These are phyloP conservation scores for Fusarium sp. DNA, from an alignment of 2,329 filamentous ascomycete species.

Conservation along the genomic window DNA sequence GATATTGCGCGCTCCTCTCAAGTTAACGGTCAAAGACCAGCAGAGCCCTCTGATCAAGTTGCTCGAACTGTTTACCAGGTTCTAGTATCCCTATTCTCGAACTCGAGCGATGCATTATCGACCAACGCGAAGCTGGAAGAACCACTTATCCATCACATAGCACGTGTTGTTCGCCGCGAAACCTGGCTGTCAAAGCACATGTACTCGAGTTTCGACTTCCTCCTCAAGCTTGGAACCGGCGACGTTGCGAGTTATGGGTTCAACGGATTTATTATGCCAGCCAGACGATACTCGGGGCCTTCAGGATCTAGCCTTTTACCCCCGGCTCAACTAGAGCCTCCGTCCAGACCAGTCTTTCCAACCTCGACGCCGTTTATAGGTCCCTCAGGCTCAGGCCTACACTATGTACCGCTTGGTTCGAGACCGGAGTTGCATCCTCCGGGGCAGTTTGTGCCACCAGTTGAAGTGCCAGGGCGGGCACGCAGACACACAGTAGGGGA, in stretches of 20 bases:
- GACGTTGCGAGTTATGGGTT: constrained; percentile 51
- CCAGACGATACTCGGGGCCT: constrained; percentile 15
- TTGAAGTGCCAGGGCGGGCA: constrained; percentile 30
- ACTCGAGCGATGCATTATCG: constrained; percentile 57
- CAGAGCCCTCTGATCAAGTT: constrained; percentile 37
- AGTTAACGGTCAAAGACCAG: constrained; percentile 19
- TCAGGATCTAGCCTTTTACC: constrained; percentile 22
- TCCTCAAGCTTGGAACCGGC: constrained; percentile 61
- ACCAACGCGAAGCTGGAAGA: constrained; percentile 58
- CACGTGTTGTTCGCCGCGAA: constrained; percentile 60
- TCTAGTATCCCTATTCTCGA: constrained; percentile 62
- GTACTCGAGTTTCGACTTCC: constrained; percentile 61
- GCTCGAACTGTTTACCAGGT: constrained; percentile 65
- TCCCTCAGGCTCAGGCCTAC: constrained; percentile 22
- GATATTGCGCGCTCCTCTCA: constrained; percentile 52
- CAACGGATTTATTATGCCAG: constrained; percentile 50
- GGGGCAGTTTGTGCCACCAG: constrained; percentile 22
- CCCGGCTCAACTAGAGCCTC: constrained; percentile 19
- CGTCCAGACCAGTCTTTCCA: constrained; percentile 23
- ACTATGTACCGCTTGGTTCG: constrained; percentile 21
- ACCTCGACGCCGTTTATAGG: constrained; percentile 21
- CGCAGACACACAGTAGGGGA: constrained; percentile 43
- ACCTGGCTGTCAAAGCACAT: constrained; percentile 62
- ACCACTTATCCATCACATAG: constrained; percentile 56
- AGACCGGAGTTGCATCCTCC: constrained; percentile 28